Percentiles rank a stretch among this genome's conserved stretches.
Evolutionary conservation across 2,329 filamentous ascomycete species (phyloP).

Genomic region (Fusarium praegraminearum): DNA sequence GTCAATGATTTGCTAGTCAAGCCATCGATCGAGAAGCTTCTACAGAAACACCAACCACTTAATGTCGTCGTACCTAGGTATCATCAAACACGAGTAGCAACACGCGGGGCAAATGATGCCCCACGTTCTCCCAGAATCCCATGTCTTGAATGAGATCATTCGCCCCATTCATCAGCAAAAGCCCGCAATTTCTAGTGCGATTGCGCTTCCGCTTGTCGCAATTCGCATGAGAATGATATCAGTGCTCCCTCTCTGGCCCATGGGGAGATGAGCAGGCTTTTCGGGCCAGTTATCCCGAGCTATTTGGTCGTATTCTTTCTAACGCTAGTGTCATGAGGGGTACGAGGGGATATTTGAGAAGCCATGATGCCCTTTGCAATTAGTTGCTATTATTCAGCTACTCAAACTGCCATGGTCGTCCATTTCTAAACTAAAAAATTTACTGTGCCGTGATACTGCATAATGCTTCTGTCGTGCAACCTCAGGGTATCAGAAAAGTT

Average conservation of each 20-base stretch:
- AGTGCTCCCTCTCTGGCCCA: slow-evolving; percentile 8
- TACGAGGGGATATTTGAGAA: neutral
- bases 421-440: neutral
- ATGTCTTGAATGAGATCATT: slow-evolving; percentile 37
- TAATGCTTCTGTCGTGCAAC: neutral
- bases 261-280: slow-evolving; percentile 12
- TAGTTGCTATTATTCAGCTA: neutral
- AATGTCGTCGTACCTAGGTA: slow-evolving; percentile 8
- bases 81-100: slow-evolving; percentile 11
- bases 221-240: slow-evolving; percentile 37
- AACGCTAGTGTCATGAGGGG: slow-evolving; percentile 11
- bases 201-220: slow-evolving; percentile 8
- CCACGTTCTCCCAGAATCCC: slow-evolving; percentile 21
- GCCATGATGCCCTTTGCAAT: neutral
- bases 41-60: slow-evolving; percentile 14
- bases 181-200: slow-evolving; percentile 12
- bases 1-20: slow-evolving; percentile 13
- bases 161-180: slow-evolving; percentile 30
- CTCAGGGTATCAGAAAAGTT: no score
- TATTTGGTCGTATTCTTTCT: slow-evolving; percentile 1
- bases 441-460: slow-evolving; percentile 6
- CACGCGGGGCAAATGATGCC: slow-evolving; percentile 26
- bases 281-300: slow-evolving; percentile 3
- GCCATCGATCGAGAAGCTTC: slow-evolving; percentile 35
- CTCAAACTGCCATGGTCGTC: neutral